Evolutionary conservation across 352 stramenopile species (phyloP), one percentile per base, ranked within the genome.

Genomic region (Globisporangium spinosum): DNA sequence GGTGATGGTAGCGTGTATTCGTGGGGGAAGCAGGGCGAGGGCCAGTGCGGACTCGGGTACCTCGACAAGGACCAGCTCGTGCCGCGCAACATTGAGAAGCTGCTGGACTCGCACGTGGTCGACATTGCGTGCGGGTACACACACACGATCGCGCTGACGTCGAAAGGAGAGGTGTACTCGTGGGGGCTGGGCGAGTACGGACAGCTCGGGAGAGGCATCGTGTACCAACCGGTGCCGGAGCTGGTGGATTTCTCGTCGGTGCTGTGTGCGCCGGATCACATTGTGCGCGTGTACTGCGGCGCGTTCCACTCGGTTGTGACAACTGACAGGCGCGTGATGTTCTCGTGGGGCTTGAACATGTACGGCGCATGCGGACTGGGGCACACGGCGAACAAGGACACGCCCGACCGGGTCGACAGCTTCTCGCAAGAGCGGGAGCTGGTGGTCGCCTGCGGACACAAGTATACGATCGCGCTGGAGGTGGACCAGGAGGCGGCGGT

Each of bases 101-200:
- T 90, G 1, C 59, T 64, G 6, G 80, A 76, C 58, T 58, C 63
- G 32, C 34, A 67, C 20, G 73, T 89, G n/a, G 64, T 93, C 3
- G 82, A 93, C 55, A 70, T 97, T 34, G 84, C 85, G 8, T 95
- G 83, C 54, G 90, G 90, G 20, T 93, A 95, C 69, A 97, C 86
- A 10, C 92, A 98, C 74, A 97, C 88, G 0, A 58, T 97, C 17
- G 89, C 89, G 15, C 68, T 97, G 13, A 90, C 89, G 1, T 81
- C 76, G 1, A 75, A 72, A 29, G 89, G 89, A 4, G 86, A 97
- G 47, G 69, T 97, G 20, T 97, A 91, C 70, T 94, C 89, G 13
- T 97, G 89, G 90, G 93, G 93, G 40, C 71, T 93, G 4, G 93
- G 93, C 27, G 89, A 98, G 64, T 97, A 97, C 64, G 93, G 93